phyloP scores from a whole-genome alignment of 176 grass and related monocot genomes.

The Calamus simplicifolius region DNA sequence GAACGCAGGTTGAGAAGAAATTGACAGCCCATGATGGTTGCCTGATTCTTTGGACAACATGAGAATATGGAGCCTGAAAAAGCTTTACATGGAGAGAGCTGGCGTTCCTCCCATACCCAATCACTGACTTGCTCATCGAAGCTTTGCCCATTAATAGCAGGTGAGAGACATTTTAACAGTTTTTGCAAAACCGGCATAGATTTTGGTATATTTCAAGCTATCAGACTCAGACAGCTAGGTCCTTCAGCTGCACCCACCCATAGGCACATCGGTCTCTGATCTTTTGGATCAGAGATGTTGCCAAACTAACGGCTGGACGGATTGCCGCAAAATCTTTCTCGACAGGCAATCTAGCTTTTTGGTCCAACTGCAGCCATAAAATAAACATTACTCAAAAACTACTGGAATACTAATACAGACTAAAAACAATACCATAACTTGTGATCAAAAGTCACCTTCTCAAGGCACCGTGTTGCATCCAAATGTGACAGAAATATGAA shows the following conservation, averaged over 20 bases:
- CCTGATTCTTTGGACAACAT: no score
- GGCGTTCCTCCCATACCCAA: no score
- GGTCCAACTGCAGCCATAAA: slow-evolving; percentile 61
- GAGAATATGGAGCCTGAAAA: no score
- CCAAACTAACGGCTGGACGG: slow-evolving; percentile 37
- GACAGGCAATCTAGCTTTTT: slow-evolving; percentile 41
- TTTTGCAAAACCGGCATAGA: no score
- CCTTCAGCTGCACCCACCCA: slow-evolving; percentile 69
- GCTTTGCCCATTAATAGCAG: no score
- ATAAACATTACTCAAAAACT: background rate
- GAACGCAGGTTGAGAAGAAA: no score
- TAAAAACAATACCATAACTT: slow-evolving; percentile 4
- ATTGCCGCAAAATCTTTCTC: slow-evolving; percentile 57
- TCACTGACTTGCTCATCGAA: no score
- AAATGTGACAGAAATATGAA: slow-evolving; percentile 85
- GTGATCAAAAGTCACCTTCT: slow-evolving; percentile 53
- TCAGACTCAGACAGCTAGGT: slow-evolving; percentile 70
- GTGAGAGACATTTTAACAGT: no score
- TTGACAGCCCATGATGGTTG: no score
- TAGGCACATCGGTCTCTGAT: slow-evolving; percentile 71
- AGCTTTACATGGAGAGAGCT: no score
- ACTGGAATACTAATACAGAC: background rate
- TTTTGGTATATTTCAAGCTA: background rate
- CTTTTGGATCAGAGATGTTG: slow-evolving; percentile 59
- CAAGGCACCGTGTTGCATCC: slow-evolving; percentile 55